Percentiles rank a stretch among this genome's conserved stretches.
Evolutionary conservation across 208 protist species (phyloP).

Genomic region (Trypanosoma cruzi): DNA sequence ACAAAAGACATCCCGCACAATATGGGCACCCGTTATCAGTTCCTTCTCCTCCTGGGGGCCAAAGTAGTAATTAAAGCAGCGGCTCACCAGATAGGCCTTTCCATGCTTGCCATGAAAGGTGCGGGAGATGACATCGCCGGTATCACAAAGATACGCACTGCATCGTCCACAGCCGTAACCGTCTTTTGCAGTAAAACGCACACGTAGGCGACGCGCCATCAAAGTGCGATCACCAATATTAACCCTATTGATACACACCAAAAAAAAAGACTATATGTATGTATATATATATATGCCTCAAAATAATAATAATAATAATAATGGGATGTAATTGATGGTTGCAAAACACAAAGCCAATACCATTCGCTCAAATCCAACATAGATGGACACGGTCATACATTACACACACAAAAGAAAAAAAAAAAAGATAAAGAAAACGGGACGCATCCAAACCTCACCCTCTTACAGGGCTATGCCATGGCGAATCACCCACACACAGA

Average conservation of each 20-base stretch:
- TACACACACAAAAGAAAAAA: too few species aligned
- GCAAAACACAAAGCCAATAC: not conserved
- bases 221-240: not conserved
- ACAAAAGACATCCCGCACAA: conserved; percentile 82
- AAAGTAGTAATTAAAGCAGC: conserved; percentile 78
- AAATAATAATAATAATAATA: too few species aligned
- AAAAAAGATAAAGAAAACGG: too few species aligned
- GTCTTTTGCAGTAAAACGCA: conserved; percentile 27
- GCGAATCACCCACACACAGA: not conserved
- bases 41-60: conserved; percentile 76
- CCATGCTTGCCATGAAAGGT: conserved; percentile 78
- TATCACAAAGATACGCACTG: conserved; percentile 64
- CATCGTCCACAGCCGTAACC: conserved; percentile 80
- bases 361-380: not conserved
- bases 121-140: conserved; percentile 62
- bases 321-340: not conserved
- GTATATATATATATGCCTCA: too few species aligned
- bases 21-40: conserved; percentile 78
- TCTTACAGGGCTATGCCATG: not conserved
- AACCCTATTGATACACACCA: not conserved
- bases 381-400: not conserved
- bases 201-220: conserved; percentile 41
- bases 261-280: not conserved
- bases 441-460: not conserved
- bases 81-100: conserved; percentile 66